phyloP scores from a whole-genome alignment of 495 filamentous ascomycete genomes.

The Penicillium odoratum region DNA sequence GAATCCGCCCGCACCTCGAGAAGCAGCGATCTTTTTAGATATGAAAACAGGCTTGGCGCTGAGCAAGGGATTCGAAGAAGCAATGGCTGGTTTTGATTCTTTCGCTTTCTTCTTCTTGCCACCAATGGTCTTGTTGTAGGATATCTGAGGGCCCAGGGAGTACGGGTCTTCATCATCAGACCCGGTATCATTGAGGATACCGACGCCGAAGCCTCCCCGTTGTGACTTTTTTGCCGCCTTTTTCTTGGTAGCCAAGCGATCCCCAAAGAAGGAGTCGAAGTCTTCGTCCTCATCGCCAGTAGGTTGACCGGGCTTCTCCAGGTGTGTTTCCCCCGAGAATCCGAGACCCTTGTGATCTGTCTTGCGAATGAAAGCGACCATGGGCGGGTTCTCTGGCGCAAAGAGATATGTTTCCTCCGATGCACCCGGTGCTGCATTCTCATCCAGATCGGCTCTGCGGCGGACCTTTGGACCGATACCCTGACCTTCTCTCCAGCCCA shows the following conservation, averaged over 20 bases:
- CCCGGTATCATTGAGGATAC: slow-evolving; percentile 88
- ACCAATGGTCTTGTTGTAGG: slow-evolving; percentile 83
- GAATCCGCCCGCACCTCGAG: slow-evolving; percentile 56
- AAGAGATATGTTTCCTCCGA: slow-evolving; percentile 68
- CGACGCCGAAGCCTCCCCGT: slow-evolving; percentile 78
- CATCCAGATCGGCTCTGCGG: slow-evolving; percentile 69
- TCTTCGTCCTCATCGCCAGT: slow-evolving; percentile 50
- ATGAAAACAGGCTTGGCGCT: slow-evolving; percentile 73
- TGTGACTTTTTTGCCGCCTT: slow-evolving; percentile 51
- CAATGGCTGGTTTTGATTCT: slow-evolving; percentile 37
- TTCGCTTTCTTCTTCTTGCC: slow-evolving; percentile 85
- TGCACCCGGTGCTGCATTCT: slow-evolving; percentile 33
- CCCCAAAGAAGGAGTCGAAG: slow-evolving; percentile 44
- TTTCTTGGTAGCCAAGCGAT: slow-evolving; percentile 28
- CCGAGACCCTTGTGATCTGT: slow-evolving; percentile 81
- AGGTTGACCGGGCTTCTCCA: slow-evolving; percentile 43
- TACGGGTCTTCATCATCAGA: slow-evolving; percentile 98
- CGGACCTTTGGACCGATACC: slow-evolving; percentile 89
- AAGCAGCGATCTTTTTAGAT: slow-evolving; percentile 66
- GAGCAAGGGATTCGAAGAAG: slow-evolving; percentile 62
- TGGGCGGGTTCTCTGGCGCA: slow-evolving; percentile 79
- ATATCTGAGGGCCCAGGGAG: slow-evolving; percentile 84
- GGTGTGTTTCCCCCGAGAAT: slow-evolving; percentile 64
- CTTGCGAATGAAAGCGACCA: slow-evolving; percentile 77
- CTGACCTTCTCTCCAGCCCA: slow-evolving; percentile 96